These are phyloP conservation scores for Nemania diffusa DNA, from an alignment of 2,329 filamentous ascomycete genomes.

Conservation along the genomic window DNA sequence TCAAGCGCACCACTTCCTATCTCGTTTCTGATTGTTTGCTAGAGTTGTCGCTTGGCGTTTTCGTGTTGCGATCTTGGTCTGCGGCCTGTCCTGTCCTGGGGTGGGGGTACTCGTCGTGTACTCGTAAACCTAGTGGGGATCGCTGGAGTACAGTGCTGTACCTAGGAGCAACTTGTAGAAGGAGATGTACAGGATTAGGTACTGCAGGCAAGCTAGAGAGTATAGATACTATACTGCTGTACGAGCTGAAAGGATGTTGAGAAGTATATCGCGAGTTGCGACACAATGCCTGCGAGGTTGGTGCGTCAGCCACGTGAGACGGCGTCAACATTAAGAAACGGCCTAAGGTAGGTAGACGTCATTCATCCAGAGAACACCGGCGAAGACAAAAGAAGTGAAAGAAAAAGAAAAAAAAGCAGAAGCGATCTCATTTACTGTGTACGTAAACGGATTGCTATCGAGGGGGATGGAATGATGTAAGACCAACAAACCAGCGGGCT, in stretches of 20 bases:
- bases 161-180: constrained; percentile 21
- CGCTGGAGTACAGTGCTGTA: constrained; percentile 16
- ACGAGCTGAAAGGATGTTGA: constrained; percentile 32
- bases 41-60: constrained; percentile 17
- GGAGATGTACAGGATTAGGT: constrained; percentile 25
- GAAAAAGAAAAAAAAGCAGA: constrained; percentile 13
- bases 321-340: constrained; percentile 20
- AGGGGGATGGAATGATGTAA: constrained; percentile 34
- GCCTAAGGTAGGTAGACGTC: constrained; percentile 14
- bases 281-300: constrained; percentile 33
- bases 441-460: constrained; percentile 9
- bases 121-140: constrained; percentile 29
- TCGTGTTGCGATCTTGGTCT: constrained; percentile 18
- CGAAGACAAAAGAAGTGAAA: constrained; percentile 1
- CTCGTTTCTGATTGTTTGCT: background rate
- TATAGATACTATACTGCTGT: constrained; percentile 24
- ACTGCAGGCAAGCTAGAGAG: constrained; percentile 30
- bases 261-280: constrained; percentile 26
- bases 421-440: background rate
- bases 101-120: constrained; percentile 31
- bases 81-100: constrained; percentile 2
- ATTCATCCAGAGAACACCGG: constrained; percentile 1
- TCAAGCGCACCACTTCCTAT: constrained; percentile 15
- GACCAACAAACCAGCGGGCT: constrained; percentile 26
- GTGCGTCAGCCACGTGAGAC: constrained; percentile 35